These are phyloP conservation scores for Tylopilus sp. DNA, from an alignment of 768 basidiomycete genomes.

Conservation along the genomic window DNA sequence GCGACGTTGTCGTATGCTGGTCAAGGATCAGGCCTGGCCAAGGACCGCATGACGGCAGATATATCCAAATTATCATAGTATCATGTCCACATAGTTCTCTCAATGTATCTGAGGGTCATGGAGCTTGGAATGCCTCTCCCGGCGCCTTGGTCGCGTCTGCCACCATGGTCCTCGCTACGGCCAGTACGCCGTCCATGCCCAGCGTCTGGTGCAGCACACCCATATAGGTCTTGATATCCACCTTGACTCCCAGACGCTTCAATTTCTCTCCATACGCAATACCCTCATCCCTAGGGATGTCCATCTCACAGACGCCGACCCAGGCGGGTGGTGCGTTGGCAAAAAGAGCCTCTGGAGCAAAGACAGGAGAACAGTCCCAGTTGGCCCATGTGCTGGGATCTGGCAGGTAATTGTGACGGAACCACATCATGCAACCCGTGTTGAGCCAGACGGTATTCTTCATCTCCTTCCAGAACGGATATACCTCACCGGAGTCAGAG, in stretches of 20 bases:
- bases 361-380: slow-evolving; percentile 71
- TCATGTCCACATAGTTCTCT: neutral
- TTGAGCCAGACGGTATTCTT: slow-evolving; percentile 55
- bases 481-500: slow-evolving; percentile 32
- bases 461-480: slow-evolving; percentile 56
- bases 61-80: slow-evolving; percentile 26
- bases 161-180: slow-evolving; percentile 9
- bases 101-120: neutral
- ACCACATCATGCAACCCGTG: slow-evolving; percentile 22
- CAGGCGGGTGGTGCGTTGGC: slow-evolving; percentile 52
- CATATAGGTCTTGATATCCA: slow-evolving; percentile 54
- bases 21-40: slow-evolving; percentile 22
- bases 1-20: slow-evolving; percentile 40
- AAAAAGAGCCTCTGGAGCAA: slow-evolving; percentile 56
- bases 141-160: slow-evolving; percentile 21
- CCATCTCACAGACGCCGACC: slow-evolving; percentile 58
- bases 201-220: slow-evolving; percentile 63
- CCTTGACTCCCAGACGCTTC: slow-evolving; percentile 46
- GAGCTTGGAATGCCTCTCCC: slow-evolving; percentile 15
- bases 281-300: slow-evolving; percentile 67
- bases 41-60: slow-evolving; percentile 28
- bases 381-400: slow-evolving; percentile 33
- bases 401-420: too few relatives aligned
- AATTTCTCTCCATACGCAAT: slow-evolving; percentile 60
- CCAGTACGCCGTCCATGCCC: slow-evolving; percentile 58